Evolutionary conservation across 768 basidiomycete species (phyloP).

Genomic region (Serendipita vermifera): DNA sequence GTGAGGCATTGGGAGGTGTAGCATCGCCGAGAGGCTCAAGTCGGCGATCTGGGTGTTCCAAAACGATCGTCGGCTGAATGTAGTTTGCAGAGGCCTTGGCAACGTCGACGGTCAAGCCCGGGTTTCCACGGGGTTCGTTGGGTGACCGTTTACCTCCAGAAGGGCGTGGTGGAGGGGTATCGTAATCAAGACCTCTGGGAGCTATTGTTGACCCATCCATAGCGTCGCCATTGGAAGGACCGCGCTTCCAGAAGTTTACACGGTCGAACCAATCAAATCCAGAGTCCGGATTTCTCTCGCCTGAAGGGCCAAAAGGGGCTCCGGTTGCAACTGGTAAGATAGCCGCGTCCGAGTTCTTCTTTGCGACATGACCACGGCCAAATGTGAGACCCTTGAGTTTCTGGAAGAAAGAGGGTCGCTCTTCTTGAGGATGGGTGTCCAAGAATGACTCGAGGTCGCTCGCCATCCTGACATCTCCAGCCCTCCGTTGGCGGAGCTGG

Average conservation of each 20-base stretch:
- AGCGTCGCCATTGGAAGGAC: too few relatives aligned
- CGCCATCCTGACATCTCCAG: neutral
- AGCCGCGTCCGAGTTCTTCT: neutral
- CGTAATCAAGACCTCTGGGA: too few relatives aligned
- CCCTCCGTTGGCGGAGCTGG: neutral
- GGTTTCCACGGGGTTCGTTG: neutral
- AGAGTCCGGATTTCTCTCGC: neutral
- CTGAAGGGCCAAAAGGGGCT: neutral
- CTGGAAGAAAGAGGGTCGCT: neutral
- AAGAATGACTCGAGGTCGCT: neutral
- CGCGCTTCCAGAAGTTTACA: neutral
- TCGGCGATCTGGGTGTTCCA: neutral
- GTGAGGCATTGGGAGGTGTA: neutral
- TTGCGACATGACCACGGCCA: neutral
- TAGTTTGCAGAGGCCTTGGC: neutral
- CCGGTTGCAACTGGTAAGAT: neutral
- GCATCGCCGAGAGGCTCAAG: neutral
- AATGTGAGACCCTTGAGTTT: neutral
- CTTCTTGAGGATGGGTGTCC: neutral
- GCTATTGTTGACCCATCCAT: too few relatives aligned
- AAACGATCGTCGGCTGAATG: neutral
- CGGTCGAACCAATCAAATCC: constrained; percentile 1
- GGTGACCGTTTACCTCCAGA: too few relatives aligned
- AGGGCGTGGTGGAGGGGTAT: too few relatives aligned
- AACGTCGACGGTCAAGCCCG: neutral